Percentiles rank a stretch among this genome's conserved stretches.
Evolutionary conservation across 202 grass and related monocot species (phyloP).

Genomic region (Cymbopogon flexuosus): DNA sequence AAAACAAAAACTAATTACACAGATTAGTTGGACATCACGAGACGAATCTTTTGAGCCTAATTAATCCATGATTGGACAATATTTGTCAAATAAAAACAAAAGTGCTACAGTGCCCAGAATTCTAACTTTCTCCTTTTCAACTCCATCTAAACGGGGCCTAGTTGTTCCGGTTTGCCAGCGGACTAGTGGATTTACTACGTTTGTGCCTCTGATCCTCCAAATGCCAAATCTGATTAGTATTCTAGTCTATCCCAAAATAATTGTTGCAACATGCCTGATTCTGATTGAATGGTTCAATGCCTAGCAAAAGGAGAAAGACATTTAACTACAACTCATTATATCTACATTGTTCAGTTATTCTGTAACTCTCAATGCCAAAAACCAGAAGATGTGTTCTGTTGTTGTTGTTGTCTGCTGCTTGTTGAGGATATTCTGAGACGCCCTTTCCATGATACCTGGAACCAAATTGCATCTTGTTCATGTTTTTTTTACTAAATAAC

Average conservation of each 20-base stretch:
- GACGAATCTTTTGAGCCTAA: no score
- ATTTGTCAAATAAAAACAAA: no score
- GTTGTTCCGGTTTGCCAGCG: not conserved
- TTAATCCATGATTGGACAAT: no score
- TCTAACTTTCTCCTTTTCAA: no score
- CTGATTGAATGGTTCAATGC: not conserved
- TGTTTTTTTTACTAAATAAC: not conserved
- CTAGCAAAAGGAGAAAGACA: not conserved
- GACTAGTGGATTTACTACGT: not conserved
- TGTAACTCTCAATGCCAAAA: not conserved
- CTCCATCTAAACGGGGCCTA: no score
- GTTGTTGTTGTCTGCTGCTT: not conserved
- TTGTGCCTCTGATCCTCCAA: not conserved
- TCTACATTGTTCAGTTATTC: not conserved
- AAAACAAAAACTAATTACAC: no score
- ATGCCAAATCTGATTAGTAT: not conserved
- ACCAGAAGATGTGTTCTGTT: not conserved
- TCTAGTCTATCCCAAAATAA: not conserved
- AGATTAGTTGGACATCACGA: no score
- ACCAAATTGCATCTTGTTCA: conserved; percentile 1
- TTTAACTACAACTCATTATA: not conserved
- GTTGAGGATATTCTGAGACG: not conserved
- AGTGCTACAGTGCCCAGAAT: no score
- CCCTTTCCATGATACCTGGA: not conserved
- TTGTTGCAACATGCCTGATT: not conserved